Evolutionary conservation across 2,329 filamentous ascomycete species (phyloP).

Genomic region (Beauveria sp.): DNA sequence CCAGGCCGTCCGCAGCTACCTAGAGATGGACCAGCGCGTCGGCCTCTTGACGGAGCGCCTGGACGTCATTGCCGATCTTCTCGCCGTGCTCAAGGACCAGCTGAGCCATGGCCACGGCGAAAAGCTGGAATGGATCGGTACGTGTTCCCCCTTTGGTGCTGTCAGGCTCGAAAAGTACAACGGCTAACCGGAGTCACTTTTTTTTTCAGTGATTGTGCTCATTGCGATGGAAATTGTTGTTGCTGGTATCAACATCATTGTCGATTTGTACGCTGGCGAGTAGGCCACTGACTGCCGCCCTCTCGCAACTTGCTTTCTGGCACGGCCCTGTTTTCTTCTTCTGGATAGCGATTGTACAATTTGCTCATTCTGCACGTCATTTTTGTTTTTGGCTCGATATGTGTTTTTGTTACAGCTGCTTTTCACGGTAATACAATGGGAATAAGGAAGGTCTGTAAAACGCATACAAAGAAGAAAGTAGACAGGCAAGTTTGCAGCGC

Average conservation of each 20-base stretch:
- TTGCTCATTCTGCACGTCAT: background rate
- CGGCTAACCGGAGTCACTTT: conserved; percentile 12
- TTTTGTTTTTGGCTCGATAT: background rate
- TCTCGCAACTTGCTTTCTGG: background rate
- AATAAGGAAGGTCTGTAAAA: background rate
- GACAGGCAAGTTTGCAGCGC: background rate
- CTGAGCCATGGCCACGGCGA: conserved; percentile 87
- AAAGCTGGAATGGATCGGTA: conserved; percentile 83
- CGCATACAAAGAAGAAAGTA: background rate
- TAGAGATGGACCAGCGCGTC: conserved; percentile 97
- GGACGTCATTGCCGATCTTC: conserved; percentile 81
- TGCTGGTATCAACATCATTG: conserved; percentile 87
- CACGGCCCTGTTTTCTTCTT: background rate
- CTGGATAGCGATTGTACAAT: conserved; percentile 4
- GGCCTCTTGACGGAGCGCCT: conserved; percentile 80
- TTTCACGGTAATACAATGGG: background rate
- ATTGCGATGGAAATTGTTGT: conserved; percentile 95
- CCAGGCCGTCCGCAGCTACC: conserved; percentile 85
- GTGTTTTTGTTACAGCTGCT: background rate
- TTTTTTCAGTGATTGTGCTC: conserved; percentile 69
- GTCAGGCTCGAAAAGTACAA: background rate
- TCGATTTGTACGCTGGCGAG: conserved; percentile 67
- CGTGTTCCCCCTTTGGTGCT: conserved; percentile 25
- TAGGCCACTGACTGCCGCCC: background rate
- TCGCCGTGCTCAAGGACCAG: conserved; percentile 92